A percentile compares a stretch with the other conserved stretches of the same genome.
Conservation (phyloP, 2,329 filamentous ascomycete genomes). For the Monosporascus sp. region DNA sequence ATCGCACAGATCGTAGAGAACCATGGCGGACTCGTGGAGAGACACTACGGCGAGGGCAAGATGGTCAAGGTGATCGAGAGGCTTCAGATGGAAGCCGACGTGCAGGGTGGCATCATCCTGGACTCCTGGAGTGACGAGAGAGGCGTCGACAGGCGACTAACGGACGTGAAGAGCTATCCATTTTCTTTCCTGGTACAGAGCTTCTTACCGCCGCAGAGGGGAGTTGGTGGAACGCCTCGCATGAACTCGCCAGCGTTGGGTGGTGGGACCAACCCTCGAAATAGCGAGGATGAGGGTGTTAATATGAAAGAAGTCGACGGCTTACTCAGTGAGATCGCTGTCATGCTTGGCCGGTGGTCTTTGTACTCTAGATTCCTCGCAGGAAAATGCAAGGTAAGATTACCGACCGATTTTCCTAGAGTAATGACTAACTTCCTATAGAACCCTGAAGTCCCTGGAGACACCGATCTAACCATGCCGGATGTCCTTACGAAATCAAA, state of each 20-base stretch:
- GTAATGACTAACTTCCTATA: constrained; percentile 30
- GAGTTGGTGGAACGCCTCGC: constrained; percentile 55
- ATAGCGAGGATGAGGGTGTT: constrained; percentile 83
- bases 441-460: constrained; percentile 46
- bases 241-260: constrained; percentile 71
- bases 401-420: constrained; percentile 14
- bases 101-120: constrained; percentile 91
- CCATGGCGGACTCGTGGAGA: constrained; percentile 84
- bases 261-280: constrained; percentile 45
- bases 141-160: constrained; percentile 76
- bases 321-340: constrained; percentile 76
- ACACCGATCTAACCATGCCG: constrained; percentile 59
- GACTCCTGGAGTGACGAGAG: constrained; percentile 95
- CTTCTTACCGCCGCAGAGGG: constrained; percentile 69
- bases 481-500: constrained; percentile 73
- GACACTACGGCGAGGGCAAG: constrained; percentile 86
- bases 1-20: constrained; percentile 95
- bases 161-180: constrained; percentile 94
- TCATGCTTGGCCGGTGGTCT: constrained; percentile 93
- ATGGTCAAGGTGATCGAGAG: constrained; percentile 94
- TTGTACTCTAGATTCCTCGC: constrained; percentile 86
- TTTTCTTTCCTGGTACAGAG: constrained; percentile 97
- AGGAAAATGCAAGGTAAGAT: constrained; percentile 71
- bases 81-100: constrained; percentile 88
- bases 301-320: constrained; percentile 96